Conservation (phyloP, 306 rosid species). For the Malus sieversii region DNA sequence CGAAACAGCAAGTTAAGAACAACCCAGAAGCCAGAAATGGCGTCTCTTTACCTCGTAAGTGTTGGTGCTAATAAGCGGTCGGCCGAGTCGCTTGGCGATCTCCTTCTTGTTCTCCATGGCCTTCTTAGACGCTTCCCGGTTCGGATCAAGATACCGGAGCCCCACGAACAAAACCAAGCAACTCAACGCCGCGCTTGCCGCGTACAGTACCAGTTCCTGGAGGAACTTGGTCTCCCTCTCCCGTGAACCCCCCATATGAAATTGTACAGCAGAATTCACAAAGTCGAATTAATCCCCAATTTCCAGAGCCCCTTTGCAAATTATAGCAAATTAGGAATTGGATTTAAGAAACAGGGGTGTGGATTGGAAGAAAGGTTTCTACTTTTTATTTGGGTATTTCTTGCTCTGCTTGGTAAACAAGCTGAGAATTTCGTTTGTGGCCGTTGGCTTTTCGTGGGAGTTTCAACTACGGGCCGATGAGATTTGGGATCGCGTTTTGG, state of each 20-base stretch:
- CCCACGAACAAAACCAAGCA: slow-evolving; percentile 70
- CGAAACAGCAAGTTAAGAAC: not conserved
- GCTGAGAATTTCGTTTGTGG: not conserved
- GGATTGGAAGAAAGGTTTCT: not conserved
- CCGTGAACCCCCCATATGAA: slow-evolving; percentile 29
- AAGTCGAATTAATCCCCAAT: not conserved
- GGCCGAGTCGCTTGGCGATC: slow-evolving; percentile 88
- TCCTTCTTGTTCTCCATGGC: slow-evolving; percentile 85
- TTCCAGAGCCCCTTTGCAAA: not conserved
- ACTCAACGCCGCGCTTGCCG: slow-evolving; percentile 93
- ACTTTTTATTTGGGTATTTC: no score
- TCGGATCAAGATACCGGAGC: slow-evolving; percentile 80
- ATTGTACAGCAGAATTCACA: not conserved
- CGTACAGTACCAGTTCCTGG: slow-evolving; percentile 68
- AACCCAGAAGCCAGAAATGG: not conserved
- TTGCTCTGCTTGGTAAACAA: not conserved
- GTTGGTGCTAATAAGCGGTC: slow-evolving; percentile 87
- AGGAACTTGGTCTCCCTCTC: slow-evolving; percentile 71
- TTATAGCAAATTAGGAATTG: not conserved
- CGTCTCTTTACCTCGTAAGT: slow-evolving; percentile 58
- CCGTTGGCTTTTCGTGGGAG: not conserved
- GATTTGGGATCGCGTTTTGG: not conserved
- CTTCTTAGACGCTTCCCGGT: slow-evolving; percentile 81
- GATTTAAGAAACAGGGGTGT: not conserved
- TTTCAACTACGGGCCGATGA: not conserved